Base-by-base conservation (phyloP, 2,329 filamentous ascomycete genomes). In the Neonectria faginata region DNA sequence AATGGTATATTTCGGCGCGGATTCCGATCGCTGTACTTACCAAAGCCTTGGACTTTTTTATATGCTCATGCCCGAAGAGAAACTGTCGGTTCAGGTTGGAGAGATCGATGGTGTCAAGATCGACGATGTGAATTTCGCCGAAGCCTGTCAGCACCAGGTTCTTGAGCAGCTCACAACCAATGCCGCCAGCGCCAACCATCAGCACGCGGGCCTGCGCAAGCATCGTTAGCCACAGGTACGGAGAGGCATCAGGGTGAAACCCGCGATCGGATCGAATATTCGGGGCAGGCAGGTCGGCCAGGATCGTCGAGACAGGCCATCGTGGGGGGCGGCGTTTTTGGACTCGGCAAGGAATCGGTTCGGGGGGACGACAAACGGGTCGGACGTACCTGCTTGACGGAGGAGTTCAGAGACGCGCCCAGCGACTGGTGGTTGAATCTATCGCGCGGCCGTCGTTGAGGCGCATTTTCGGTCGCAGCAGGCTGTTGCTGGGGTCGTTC, bases 31-130 rank as follows among this genome's bases (percentile, higher is more conserved):
- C 36, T 44, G 42, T 64, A 81, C 88, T 68, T 84, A 96, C 94
- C 81, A 97, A 81, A 56, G 96, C 94, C 78, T 99, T 99, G 1
- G 95, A 89, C 79, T 97, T 97, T 80, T 97, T 98, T 80, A 99
- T 98, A 76, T 99, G 96, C 78, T 98, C 94, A 74, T 95, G 91
- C 66, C 94, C 89, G 79, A 99, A 99, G 52, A 99, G 89, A 75
- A 99, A 99, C 79, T 99, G 96, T 60, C 96, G 92, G 74, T 99
- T 99, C 55, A 99, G 86, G 77, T 99, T 99, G 81, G 94, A 97
- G 22, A 99, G 86, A 77, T 99, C 96, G 81, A 99, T 98, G 1
- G 96, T 99, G 79, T 99, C 96, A 65, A 99, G 91, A 79, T 99
- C 96, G 71, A 99, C 93, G 50, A 98, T 91, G 79, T 97, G 92